These are phyloP conservation scores for Jamesozyma spencerorum DNA, from an alignment of 805 yeast genomes.

Conservation along the genomic window DNA sequence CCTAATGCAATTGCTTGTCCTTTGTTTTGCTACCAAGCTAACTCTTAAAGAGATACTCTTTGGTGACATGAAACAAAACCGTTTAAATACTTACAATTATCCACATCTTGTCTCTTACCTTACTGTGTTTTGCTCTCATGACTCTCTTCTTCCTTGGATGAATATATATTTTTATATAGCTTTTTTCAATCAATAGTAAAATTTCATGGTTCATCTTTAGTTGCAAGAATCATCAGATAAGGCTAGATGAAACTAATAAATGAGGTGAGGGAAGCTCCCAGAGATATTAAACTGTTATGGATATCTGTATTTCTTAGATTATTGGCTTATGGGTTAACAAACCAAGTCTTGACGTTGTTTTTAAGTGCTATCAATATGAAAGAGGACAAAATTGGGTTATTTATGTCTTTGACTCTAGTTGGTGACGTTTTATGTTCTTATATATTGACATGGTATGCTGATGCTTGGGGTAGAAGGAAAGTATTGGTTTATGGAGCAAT, in stretches of 20 bases:
- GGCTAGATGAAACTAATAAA: constrained; percentile 15
- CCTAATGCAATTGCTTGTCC: no score
- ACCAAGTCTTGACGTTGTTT: constrained; percentile 66
- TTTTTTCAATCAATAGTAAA: no score
- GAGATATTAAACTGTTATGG: constrained; percentile 59
- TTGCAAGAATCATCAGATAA: no score
- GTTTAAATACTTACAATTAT: no score
- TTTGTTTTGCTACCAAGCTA: no score
- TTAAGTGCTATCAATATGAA: constrained; percentile 45
- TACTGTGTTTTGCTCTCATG: no score
- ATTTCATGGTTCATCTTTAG: background rate
- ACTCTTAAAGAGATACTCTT: no score
- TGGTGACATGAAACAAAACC: no score
- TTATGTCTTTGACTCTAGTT: constrained; percentile 70
- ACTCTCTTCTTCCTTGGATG: no score
- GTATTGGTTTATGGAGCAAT: constrained; percentile 56
- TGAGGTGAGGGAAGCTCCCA: constrained; percentile 31
- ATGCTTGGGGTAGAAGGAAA: constrained; percentile 53
- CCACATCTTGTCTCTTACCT: no score
- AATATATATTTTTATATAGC: no score
- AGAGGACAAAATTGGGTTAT: constrained; percentile 57
- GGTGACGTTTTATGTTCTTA: constrained; percentile 74
- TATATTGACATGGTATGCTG: constrained; percentile 68
- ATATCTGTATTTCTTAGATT: constrained; percentile 59
- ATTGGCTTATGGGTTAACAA: constrained; percentile 69